Evolutionary conservation across 139 green algal genomes (phyloP).

Genomic region (Diplosphaera chodatii): DNA sequence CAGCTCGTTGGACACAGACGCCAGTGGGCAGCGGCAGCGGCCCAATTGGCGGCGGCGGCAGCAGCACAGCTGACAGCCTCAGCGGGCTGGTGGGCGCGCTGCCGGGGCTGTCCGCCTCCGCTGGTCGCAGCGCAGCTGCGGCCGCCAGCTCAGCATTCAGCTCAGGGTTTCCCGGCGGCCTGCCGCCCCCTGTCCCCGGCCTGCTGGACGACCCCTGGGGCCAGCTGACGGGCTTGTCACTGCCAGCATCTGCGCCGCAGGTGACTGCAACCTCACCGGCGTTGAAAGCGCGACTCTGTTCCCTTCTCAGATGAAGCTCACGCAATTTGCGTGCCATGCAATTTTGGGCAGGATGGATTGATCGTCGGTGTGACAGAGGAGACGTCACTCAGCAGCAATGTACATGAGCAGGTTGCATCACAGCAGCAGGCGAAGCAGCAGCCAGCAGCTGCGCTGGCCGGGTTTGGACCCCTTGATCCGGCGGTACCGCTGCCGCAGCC

Average conservation of each 20-base stretch:
- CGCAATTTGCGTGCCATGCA: too few relatives aligned
- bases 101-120: not conserved
- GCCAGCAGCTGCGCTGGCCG: not conserved
- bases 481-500: not conserved
- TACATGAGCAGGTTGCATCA: too few relatives aligned
- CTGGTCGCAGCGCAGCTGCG: not conserved
- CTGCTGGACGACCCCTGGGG: not conserved
- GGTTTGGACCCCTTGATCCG: not conserved
- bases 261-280: too few relatives aligned
- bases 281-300: too few relatives aligned
- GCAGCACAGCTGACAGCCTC: not conserved
- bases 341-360: too few relatives aligned
- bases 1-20: not conserved
- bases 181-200: not conserved
- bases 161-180: too few relatives aligned
- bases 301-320: too few relatives aligned
- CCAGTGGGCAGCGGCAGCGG: not conserved
- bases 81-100: conserved; percentile 4
- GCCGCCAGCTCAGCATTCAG: too few relatives aligned
- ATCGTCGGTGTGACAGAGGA: too few relatives aligned
- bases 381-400: too few relatives aligned
- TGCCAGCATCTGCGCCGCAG: not conserved
- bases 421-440: not conserved
- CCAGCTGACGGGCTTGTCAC: not conserved
- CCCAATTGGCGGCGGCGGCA: not conserved